Conservation (phyloP, 1,139 yeast genomes). For the Diutina ranongensis region DNA sequence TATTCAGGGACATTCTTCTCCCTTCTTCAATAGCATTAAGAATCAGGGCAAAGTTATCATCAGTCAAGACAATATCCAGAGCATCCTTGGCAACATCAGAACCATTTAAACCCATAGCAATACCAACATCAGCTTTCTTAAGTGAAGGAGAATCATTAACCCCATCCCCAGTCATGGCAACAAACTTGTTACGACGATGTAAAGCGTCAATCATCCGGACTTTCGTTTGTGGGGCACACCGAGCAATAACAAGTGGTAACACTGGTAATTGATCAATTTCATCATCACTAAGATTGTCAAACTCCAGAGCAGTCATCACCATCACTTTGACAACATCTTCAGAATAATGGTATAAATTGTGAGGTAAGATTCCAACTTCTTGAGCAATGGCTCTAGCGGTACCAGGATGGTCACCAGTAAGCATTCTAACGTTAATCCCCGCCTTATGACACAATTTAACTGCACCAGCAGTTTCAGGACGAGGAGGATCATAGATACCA, state of each 20-base stretch:
- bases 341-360: slow-evolving; percentile 50
- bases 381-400: slow-evolving; percentile 77
- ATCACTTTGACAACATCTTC: slow-evolving; percentile 50
- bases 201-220: slow-evolving; percentile 78
- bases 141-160: slow-evolving; percentile 30
- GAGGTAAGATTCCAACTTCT: slow-evolving; percentile 77
- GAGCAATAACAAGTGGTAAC: slow-evolving; percentile 68
- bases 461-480: slow-evolving; percentile 58
- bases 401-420: slow-evolving; percentile 78
- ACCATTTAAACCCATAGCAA: slow-evolving; percentile 79
- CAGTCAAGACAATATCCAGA: slow-evolving; percentile 62
- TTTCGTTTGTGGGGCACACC: slow-evolving; percentile 81
- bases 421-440: slow-evolving; percentile 75
- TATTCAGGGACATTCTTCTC: slow-evolving; percentile 69
- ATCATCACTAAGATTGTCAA: slow-evolving; percentile 51
- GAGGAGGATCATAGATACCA: slow-evolving; percentile 79
- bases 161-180: slow-evolving; percentile 87
- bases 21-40: slow-evolving; percentile 76
- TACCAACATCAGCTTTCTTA: slow-evolving; percentile 75
- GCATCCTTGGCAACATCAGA: slow-evolving; percentile 80
- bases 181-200: slow-evolving; percentile 57
- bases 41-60: slow-evolving; percentile 70
- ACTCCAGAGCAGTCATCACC: slow-evolving; percentile 70
- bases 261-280: slow-evolving; percentile 60
- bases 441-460: slow-evolving; percentile 63